These are phyloP conservation scores for Leptoxyphium fumago DNA, from an alignment of 2,329 filamentous ascomycete species.

Conservation along the genomic window DNA sequence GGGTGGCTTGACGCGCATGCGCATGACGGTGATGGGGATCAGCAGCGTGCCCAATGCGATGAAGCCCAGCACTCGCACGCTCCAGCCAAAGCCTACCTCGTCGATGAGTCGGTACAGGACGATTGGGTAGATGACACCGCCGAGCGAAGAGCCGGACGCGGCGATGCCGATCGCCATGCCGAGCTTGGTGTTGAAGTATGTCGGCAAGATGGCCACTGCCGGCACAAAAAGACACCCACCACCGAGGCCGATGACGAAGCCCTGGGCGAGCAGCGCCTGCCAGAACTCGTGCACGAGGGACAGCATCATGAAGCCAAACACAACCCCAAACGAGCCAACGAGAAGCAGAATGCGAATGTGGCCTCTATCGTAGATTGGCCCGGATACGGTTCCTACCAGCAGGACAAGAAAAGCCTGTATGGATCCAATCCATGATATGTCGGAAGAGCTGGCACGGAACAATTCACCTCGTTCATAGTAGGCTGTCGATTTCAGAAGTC, in stretches of 20 bases:
- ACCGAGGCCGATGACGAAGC: constrained; percentile 36
- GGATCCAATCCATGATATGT: constrained; percentile 36
- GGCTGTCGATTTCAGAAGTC: neutral
- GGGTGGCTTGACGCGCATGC: constrained; percentile 16
- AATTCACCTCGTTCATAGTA: constrained; percentile 32
- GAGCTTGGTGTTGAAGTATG: constrained; percentile 44
- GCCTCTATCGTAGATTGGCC: constrained; percentile 36
- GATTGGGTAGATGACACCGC: constrained; percentile 35
- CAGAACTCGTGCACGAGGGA: constrained; percentile 34
- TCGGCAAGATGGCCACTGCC: constrained; percentile 45
- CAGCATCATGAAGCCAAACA: constrained; percentile 38
- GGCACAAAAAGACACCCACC: constrained; percentile 49
- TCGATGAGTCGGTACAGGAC: constrained; percentile 32
- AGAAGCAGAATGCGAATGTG: constrained; percentile 29
- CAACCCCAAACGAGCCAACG: constrained; percentile 28
- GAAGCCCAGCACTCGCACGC: constrained; percentile 34
- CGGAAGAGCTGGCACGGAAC: constrained; percentile 21
- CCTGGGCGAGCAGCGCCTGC: constrained; percentile 38
- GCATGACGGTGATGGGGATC: constrained; percentile 8
- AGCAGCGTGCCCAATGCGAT: constrained; percentile 20
- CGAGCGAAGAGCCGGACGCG: constrained; percentile 36
- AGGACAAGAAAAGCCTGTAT: constrained; percentile 34
- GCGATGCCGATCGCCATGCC: constrained; percentile 43
- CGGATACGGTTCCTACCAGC: constrained; percentile 32
- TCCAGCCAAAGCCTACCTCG: constrained; percentile 38